Evolutionary conservation across 352 stramenopile genomes (phyloP), one percentile per base, ranked within the genome.

Genomic region (Phytophthora ohioensis): DNA sequence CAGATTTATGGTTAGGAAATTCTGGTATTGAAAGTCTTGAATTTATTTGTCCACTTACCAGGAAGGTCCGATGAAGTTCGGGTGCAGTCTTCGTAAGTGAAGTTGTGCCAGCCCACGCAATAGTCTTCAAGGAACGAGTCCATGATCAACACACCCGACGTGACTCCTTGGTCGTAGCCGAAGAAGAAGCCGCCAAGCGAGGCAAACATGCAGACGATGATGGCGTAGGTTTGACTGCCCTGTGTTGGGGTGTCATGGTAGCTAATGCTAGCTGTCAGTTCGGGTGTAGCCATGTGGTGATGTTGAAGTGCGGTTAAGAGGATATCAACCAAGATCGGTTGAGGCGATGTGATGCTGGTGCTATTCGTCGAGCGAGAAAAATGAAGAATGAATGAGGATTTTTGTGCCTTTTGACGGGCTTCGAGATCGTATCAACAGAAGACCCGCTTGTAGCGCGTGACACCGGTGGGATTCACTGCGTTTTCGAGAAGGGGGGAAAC

Each of bases 101-200:
- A 81, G 59, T 80, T 78, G 43, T 75, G 49, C 71, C 71, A 80
- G n/a, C 63, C 74, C 9, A 76, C 59, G 54, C 77, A 84, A 45
- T 78, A 82, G 64, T 79, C 73, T 5, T 79, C 38, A 3, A 82
- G 59, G 64, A 80, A 82, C 36, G 69, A 80, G 64, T 76, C 68
- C 72, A 82, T 80, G 67, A 79, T 76, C 1, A 79, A 32, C 1
- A 79, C 72, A 4, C 68, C 72, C 0, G 63, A 74, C 9, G 72
- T 79, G 4, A 79, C 72, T 21, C 72, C 72, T 59, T 79, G 71
- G 39, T 75, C 71, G 17, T 79, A 79, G 41, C 71, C 71, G 46
- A 79, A 79, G 67, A 79, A 79, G 58, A 79, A 75, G n/a, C 71
- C 71, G 2, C 71, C 71, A 2, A 79, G 67, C 30, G 71, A 75